Conservation (phyloP, 2,329 filamentous ascomycete genomes). For the Colletotrichum salicis region DNA sequence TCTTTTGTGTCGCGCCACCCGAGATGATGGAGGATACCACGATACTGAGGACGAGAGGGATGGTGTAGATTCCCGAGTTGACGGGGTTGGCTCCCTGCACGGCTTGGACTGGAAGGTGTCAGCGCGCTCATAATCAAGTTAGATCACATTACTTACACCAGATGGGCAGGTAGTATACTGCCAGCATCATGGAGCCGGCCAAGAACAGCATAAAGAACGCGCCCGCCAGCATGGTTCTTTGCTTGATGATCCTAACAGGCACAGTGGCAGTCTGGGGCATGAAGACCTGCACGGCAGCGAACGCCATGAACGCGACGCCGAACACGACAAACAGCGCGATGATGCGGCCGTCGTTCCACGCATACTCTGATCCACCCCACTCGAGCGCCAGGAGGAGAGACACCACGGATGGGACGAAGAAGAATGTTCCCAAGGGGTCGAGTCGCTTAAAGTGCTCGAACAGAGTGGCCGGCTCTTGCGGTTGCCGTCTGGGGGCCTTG, state of each 20-base stretch:
- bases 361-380: slow-evolving; percentile 67
- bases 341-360: slow-evolving; percentile 64
- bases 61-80: slow-evolving; percentile 66
- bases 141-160: slow-evolving; percentile 58
- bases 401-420: slow-evolving; percentile 69
- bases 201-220: slow-evolving; percentile 59
- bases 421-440: slow-evolving; percentile 68
- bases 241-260: slow-evolving; percentile 63
- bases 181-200: slow-evolving; percentile 62
- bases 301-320: slow-evolving; percentile 56
- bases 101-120: slow-evolving; percentile 58
- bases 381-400: slow-evolving; percentile 71
- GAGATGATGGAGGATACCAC: slow-evolving; percentile 62
- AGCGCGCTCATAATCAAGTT: slow-evolving; percentile 6
- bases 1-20: slow-evolving; percentile 59
- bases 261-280: slow-evolving; percentile 67
- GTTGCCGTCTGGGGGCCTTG: slow-evolving; percentile 49
- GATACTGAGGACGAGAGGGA: slow-evolving; percentile 66
- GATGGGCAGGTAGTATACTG: slow-evolving; percentile 64
- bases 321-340: slow-evolving; percentile 65
- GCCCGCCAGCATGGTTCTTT: slow-evolving; percentile 64
- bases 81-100: slow-evolving; percentile 63
- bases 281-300: slow-evolving; percentile 62
- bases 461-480: slow-evolving; percentile 44
- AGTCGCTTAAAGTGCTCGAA: slow-evolving; percentile 61